Percentiles rank a stretch among this genome's conserved stretches.
phyloP scores from a whole-genome alignment of 2,329 filamentous ascomycete species.

The Endothia cerciana region DNA sequence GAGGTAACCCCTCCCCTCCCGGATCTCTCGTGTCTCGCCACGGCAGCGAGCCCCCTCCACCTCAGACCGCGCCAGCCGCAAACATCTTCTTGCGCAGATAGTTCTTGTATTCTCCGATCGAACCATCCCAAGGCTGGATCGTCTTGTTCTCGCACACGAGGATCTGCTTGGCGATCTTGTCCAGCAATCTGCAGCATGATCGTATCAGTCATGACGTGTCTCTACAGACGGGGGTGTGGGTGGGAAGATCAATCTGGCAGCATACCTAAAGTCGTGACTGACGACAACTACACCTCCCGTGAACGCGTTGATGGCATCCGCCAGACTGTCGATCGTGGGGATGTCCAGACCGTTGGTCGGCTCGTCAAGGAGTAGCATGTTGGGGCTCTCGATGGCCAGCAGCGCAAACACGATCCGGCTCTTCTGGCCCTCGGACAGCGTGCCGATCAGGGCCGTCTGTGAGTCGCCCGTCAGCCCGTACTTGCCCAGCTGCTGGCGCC shows the following conservation, averaged over 20 bases:
- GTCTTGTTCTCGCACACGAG: conserved; percentile 99
- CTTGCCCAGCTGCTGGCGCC: conserved; percentile 93
- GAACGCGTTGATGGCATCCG: conserved; percentile 96
- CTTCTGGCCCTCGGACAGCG: conserved; percentile 96
- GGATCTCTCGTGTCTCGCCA: conserved; percentile 28
- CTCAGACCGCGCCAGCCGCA: conserved; percentile 80
- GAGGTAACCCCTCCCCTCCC: not conserved
- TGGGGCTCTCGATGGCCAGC: conserved; percentile 90
- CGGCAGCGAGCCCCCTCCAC: conserved; percentile 22
- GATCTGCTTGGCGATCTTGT: conserved; percentile 99
- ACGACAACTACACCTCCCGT: conserved; percentile 97
- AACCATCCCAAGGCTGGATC: conserved; percentile 84
- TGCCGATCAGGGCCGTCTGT: conserved; percentile 97
- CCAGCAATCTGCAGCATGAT: conserved; percentile 70
- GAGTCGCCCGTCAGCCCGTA: conserved; percentile 93
- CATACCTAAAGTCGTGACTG: conserved; percentile 97
- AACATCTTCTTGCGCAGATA: conserved; percentile 99
- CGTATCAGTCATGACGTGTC: conserved; percentile 13
- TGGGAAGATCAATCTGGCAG: conserved; percentile 22
- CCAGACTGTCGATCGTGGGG: conserved; percentile 95
- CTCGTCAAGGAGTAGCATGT: conserved; percentile 98
- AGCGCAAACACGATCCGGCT: conserved; percentile 97
- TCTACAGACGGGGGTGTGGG: not conserved
- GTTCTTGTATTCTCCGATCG: conserved; percentile 96
- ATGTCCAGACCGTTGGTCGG: conserved; percentile 99